phyloP scores from a whole-genome alignment of 768 basidiomycete species.

The Calvatia gigantea region DNA sequence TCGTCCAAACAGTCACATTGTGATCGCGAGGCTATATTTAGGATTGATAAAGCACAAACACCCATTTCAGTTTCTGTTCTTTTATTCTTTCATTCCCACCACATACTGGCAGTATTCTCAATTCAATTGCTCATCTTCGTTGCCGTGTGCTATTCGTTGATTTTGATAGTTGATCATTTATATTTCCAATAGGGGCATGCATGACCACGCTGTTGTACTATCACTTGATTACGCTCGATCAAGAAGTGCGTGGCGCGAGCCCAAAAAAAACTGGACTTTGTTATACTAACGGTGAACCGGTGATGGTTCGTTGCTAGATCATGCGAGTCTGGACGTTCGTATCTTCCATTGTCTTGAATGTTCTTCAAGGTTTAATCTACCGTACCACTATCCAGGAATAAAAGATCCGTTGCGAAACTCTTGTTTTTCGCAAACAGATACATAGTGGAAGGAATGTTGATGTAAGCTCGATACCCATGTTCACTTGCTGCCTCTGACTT shows the following conservation, averaged over 20 bases:
- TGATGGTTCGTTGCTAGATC: conserved; percentile 12
- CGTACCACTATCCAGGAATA: conserved; percentile 13
- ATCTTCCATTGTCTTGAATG: not conserved
- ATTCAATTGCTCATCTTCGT: too few species aligned
- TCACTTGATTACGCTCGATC: conserved; percentile 21
- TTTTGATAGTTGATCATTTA: not conserved
- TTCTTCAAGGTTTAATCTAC: not conserved
- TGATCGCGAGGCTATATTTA: not conserved
- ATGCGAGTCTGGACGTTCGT: conserved; percentile 23
- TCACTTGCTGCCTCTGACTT: not conserved
- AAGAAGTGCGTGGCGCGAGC: conserved; percentile 22
- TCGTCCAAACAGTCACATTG: not conserved
- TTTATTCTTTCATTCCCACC: too few species aligned
- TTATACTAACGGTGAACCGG: too few species aligned
- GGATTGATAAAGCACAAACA: too few species aligned
- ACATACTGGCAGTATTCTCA: too few species aligned
- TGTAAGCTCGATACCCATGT: conserved; percentile 16
- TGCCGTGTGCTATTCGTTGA: too few species aligned
- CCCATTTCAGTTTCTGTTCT: too few species aligned
- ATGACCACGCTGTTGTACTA: conserved; percentile 23
- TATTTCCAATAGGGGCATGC: conserved; percentile 19
- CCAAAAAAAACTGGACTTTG: too few species aligned
- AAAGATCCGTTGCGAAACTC: conserved; percentile 21
- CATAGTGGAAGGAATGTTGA: conserved; percentile 23
- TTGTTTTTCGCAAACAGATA: conserved; percentile 26